Evolutionary conservation across 164 flowering plant genomes (phyloP).

Genomic region (Dillenia suffruticosa): DNA sequence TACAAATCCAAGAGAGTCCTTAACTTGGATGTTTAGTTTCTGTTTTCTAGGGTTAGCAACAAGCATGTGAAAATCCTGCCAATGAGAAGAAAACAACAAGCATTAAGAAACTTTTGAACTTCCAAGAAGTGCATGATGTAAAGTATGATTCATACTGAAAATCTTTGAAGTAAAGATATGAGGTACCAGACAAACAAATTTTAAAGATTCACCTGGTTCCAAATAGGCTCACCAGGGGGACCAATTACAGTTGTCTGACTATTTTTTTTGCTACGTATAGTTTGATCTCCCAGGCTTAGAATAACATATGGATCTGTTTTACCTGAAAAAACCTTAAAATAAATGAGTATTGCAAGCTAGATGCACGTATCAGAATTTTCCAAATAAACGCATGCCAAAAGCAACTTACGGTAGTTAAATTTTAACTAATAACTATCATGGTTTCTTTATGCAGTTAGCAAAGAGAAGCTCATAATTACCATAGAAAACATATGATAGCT

Average conservation of each 20-base stretch:
- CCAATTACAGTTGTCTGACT: slow-evolving; percentile 97
- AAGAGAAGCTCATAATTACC: slow-evolving; percentile 34
- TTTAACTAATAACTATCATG: no score
- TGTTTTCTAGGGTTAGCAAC: slow-evolving; percentile 78
- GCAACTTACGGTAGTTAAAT: no score
- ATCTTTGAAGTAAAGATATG: neutral
- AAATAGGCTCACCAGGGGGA: slow-evolving; percentile 93
- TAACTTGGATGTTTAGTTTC: slow-evolving; percentile 65
- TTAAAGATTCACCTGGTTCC: slow-evolving; percentile 79
- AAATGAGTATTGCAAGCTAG: no score
- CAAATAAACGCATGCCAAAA: no score
- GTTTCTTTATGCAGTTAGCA: no score
- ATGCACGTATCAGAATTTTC: no score
- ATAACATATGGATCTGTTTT: slow-evolving; percentile 96
- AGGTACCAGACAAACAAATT: neutral
- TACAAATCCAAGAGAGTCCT: slow-evolving; percentile 75
- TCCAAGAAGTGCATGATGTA: neutral
- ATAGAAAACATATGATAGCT: slow-evolving; percentile 63
- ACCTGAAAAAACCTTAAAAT: slow-evolving; percentile 34
- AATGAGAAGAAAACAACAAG: slow-evolving; percentile 12
- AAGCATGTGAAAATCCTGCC: slow-evolving; percentile 90
- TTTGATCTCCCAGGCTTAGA: slow-evolving; percentile 80
- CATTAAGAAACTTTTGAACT: slow-evolving; percentile 10
- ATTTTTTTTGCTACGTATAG: slow-evolving; percentile 87
- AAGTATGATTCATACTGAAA: neutral